These are phyloP conservation scores for Paramecium primaurelia DNA, from an alignment of 73 alveolate species.

Conservation along the genomic window DNA sequence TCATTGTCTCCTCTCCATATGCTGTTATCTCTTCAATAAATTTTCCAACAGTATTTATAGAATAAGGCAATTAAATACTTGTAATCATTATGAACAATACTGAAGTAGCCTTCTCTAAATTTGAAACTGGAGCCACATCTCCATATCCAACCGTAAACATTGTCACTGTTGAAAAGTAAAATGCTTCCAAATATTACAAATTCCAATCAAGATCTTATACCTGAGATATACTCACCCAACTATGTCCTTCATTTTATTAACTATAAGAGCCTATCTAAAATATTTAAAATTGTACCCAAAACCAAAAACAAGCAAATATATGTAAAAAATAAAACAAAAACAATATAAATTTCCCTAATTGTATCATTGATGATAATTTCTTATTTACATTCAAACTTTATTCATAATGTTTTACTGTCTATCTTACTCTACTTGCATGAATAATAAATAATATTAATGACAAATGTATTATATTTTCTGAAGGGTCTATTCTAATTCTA, in stretches of 20 bases:
- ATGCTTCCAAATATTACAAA: constrained; percentile 58
- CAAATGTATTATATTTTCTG: neutral
- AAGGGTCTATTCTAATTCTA: neutral
- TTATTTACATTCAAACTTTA: neutral
- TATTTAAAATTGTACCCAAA: neutral
- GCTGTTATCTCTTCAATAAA: constrained; percentile 59
- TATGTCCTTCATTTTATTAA: neutral
- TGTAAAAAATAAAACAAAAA: constrained; percentile 1
- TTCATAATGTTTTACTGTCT: neutral
- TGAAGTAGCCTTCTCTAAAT: constrained; percentile 58
- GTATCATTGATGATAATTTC: neutral
- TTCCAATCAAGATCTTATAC: neutral
- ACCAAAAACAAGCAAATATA: constrained; percentile 39
- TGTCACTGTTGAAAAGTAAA: constrained; percentile 74
- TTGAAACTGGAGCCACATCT: constrained; percentile 63
- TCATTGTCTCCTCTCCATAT: constrained; percentile 61
- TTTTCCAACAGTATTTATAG: constrained; percentile 70
- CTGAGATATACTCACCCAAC: constrained; percentile 60
- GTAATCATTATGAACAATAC: constrained; percentile 70
- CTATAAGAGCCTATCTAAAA: neutral
- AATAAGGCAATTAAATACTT: constrained; percentile 81
- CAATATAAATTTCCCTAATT: neutral
- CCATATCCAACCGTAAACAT: constrained; percentile 82
- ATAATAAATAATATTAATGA: neutral
- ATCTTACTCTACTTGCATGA: neutral